Base-by-base conservation (phyloP, 805 yeast genomes). In the Debaryomyces maramus region DNA sequence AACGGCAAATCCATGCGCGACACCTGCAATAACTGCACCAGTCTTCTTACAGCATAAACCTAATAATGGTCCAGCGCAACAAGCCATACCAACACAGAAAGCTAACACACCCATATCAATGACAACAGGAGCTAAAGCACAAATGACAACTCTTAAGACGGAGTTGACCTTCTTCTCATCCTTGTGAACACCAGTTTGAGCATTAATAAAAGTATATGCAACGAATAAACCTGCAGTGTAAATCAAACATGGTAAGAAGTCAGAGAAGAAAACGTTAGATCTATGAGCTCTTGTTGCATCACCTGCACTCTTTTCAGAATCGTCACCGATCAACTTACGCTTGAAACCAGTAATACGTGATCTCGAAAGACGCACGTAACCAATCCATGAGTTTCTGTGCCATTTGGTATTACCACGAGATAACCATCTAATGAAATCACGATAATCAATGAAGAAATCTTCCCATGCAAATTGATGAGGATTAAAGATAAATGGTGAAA, bases 381-480 rank as follows among this genome's bases (percentile, higher is more conserved):
- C 91, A 56, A 85, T 83, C 95, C 95, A 85, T 5, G 93, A 85
- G 69, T 84, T 84, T 73, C 88, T 81, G 70, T 85, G 91, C 83
- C 88, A 85, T 62, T 84, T 83, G 53, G 85, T 81, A 70, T 85
- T 85, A 77, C 95, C 95, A 75, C 93, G 82, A n/a, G 88, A 80
- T 57, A 85, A 72, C 95, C 95, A 85, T 72, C 88, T 79, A 58
- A 90, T 83, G 69, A 79, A 93, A 60, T 88, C 96, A 65, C 96
- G 81, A 78, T 93, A 93, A 66, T 93, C 99, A 62, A 91, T 81
- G 70, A 91, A 88, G 80, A 85, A 91, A 68, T 90, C 97, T 61
- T 83, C 86, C 90, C 95, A 85, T 37, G 97, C 81, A 66, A 90
- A 93, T 73, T 93, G 98, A 70, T 91, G 97, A 34, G 99, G 99